phyloP scores from a whole-genome alignment of 129 eudicot species.

The Helianthus annuus region DNA sequence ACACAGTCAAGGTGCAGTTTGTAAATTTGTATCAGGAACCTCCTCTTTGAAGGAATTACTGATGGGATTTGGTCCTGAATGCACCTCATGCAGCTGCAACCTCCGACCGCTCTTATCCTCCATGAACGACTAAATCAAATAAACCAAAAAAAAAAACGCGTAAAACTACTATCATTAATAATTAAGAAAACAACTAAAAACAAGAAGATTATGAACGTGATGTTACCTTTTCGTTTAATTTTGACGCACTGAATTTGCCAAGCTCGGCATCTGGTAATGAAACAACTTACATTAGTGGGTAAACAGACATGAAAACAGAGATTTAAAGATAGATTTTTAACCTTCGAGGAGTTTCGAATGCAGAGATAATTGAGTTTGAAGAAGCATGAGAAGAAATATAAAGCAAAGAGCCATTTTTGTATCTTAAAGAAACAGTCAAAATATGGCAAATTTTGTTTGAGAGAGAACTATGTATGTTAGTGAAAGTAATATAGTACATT shows the following conservation, averaged over 20 bases:
- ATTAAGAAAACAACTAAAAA: not conserved
- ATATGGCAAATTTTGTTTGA: conserved; percentile 6
- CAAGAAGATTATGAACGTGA: not conserved
- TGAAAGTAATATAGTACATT: conserved; percentile 35
- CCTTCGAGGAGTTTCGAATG: conserved; percentile 39
- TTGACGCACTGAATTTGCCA: conserved; percentile 26
- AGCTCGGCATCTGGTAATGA: conserved; percentile 32
- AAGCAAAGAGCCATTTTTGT: conserved; percentile 40
- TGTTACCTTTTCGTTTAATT: conserved; percentile 30
- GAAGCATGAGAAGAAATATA: conserved; percentile 43
- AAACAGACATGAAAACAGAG: conserved; percentile 9
- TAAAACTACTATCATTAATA: not conserved
- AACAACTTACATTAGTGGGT: conserved; percentile 14
- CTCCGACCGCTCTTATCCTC: conserved; percentile 29
- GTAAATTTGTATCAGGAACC: conserved; percentile 26
- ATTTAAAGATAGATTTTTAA: conserved; percentile 4
- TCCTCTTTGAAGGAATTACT: conserved; percentile 36
- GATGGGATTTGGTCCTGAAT: conserved; percentile 46
- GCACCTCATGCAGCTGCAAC: conserved; percentile 41
- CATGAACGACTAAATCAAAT: conserved; percentile 11
- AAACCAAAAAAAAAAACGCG: not conserved
- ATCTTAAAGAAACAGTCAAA: conserved; percentile 18
- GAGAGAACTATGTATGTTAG: conserved; percentile 16
- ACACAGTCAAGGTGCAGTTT: conserved; percentile 34
- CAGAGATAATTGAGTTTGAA: conserved; percentile 40